Evolutionary conservation across 2,329 filamentous ascomycete genomes (phyloP).

Genomic region (Penicillium sp.): DNA sequence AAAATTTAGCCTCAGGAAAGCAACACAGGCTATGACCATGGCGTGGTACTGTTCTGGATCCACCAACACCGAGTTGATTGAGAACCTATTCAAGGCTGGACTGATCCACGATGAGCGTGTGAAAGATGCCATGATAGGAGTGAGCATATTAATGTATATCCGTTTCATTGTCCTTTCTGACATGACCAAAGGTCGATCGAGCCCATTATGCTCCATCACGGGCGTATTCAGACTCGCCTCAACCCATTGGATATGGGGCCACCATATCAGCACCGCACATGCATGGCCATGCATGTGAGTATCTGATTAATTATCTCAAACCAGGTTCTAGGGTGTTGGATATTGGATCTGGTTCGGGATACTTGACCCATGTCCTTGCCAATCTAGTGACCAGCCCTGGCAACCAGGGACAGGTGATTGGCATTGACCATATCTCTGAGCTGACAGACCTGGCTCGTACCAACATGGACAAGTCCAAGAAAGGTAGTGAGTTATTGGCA

Average conservation of each 20-base stretch:
- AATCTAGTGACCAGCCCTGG: conserved; percentile 58
- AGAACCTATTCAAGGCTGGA: conserved; percentile 69
- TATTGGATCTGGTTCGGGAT: conserved; percentile 73
- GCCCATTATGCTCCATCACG: conserved; percentile 71
- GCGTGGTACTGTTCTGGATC: conserved; percentile 82
- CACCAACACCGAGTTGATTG: conserved; percentile 71
- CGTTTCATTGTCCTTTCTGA: conserved; percentile 9
- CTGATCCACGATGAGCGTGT: conserved; percentile 72
- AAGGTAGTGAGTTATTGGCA: conserved; percentile 60
- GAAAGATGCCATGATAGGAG: conserved; percentile 74
- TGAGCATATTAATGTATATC: conserved; percentile 36
- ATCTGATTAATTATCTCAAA: conserved; percentile 57
- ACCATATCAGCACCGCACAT: conserved; percentile 73
- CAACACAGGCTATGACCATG: conserved; percentile 54
- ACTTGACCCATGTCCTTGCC: conserved; percentile 83
- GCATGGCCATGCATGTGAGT: conserved; percentile 65
- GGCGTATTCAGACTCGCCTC: conserved; percentile 73
- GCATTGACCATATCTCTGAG: conserved; percentile 69
- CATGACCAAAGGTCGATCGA: conserved; percentile 68
- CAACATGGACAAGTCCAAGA: conserved; percentile 64
- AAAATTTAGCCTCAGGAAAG: not conserved
- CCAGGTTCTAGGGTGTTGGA: conserved; percentile 63
- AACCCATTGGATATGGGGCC: conserved; percentile 63
- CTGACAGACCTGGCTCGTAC: conserved; percentile 60
- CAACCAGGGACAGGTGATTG: conserved; percentile 56